phyloP scores from a whole-genome alignment of 306 rosid genomes.

The Trifolium dubium region DNA sequence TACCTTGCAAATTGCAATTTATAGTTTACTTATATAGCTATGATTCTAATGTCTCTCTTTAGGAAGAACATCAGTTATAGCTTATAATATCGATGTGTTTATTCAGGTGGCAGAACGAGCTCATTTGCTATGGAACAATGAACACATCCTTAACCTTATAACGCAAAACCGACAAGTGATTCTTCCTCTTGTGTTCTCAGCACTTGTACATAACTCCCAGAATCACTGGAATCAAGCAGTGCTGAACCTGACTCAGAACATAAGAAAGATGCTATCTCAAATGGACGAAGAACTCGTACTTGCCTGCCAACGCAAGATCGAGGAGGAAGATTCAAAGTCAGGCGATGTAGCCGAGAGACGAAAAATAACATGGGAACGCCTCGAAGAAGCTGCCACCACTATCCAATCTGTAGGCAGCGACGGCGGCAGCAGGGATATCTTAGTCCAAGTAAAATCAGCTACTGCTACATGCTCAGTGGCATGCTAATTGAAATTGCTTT shows the following conservation, averaged over 20 bases:
- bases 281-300: conserved; percentile 87
- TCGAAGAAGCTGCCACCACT: conserved; percentile 59
- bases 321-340: conserved; percentile 64
- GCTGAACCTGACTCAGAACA: conserved; percentile 82
- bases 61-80: background rate
- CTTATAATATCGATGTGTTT: conserved; percentile 23
- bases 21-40: background rate
- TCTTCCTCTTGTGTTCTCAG: conserved; percentile 84
- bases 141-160: conserved; percentile 76
- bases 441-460: conserved; percentile 69
- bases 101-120: conserved; percentile 94
- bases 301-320: conserved; percentile 74
- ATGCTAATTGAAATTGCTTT: conserved; percentile 61
- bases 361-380: conserved; percentile 79
- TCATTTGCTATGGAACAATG: conserved; percentile 95
- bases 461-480: conserved; percentile 78
- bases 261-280: conserved; percentile 74
- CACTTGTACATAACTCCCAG: conserved; percentile 75
- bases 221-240: conserved; percentile 98
- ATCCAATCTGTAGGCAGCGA: conserved; percentile 42
- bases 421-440: conserved; percentile 41
- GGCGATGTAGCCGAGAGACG: conserved; percentile 77
- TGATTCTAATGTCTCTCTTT: background rate
- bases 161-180: conserved; percentile 84
- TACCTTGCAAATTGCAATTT: conserved; percentile 6